A percentile compares a stretch with the other conserved stretches of the same genome.
Evolutionary conservation across 148 eudicot genomes (phyloP).

Genomic region (Camellia lanceoleosa): DNA sequence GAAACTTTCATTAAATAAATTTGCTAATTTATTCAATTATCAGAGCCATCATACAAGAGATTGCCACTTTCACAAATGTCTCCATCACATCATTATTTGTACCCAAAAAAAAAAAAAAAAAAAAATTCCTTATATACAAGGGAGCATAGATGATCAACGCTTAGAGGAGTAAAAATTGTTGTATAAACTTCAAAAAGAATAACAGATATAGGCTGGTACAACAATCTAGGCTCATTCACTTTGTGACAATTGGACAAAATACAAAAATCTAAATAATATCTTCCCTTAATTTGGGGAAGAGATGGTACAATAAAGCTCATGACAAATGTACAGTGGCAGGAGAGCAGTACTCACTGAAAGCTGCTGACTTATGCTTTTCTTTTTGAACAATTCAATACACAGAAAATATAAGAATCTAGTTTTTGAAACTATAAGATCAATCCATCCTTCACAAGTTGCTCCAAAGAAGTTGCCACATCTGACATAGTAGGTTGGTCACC

Average conservation of each 20-base stretch:
- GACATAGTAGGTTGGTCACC: conserved; percentile 64
- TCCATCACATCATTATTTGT: background rate
- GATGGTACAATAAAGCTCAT: conserved; percentile 35
- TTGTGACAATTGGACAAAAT: conserved; percentile 17
- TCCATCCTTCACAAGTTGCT: conserved; percentile 71
- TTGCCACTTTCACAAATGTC: background rate
- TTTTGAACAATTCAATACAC: conserved; percentile 6
- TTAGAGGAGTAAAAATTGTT: background rate
- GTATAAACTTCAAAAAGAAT: background rate
- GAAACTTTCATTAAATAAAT: background rate
- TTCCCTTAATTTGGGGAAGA: conserved; percentile 4
- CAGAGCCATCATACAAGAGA: background rate
- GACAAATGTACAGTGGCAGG: conserved; percentile 46
- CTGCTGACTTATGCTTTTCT: conserved; percentile 13
- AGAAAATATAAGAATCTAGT: conserved; percentile 15
- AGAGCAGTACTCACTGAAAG: conserved; percentile 27
- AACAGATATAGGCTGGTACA: conserved; percentile 17
- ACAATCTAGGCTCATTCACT: conserved; percentile 24
- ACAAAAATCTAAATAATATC: background rate
- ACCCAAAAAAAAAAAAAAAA: too few relatives aligned
- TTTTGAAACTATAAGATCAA: conserved; percentile 45
- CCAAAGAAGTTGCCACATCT: conserved; percentile 55
- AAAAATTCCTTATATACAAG: background rate
- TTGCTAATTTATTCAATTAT: background rate
- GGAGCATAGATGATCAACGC: background rate